Conservation (phyloP, 2,329 filamentous ascomycete genomes). For the Decorospora gaudefroyi region DNA sequence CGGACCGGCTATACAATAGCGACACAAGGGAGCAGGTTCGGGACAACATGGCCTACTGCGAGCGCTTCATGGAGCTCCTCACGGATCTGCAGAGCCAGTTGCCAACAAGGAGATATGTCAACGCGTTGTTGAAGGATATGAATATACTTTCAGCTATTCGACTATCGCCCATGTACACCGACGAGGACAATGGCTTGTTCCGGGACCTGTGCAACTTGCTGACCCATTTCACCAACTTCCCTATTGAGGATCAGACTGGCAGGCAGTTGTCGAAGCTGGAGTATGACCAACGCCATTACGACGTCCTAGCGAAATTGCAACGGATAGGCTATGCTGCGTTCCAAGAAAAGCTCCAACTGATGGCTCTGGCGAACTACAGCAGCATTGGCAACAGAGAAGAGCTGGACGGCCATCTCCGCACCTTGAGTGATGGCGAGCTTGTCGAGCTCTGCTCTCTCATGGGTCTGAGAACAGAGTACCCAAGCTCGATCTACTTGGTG, state of each 20-base stretch:
- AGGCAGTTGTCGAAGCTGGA: constrained; percentile 72
- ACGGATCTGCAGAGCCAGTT: constrained; percentile 90
- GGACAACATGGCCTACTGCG: constrained; percentile 77
- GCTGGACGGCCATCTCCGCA: constrained; percentile 72
- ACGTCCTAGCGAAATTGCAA: constrained; percentile 76
- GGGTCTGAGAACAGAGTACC: constrained; percentile 81
- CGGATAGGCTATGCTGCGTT: constrained; percentile 75
- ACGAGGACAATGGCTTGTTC: constrained; percentile 74
- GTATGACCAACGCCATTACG: constrained; percentile 79
- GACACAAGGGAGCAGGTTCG: constrained; percentile 48
- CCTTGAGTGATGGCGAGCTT: constrained; percentile 75
- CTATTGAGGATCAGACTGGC: constrained; percentile 89
- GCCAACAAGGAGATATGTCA: constrained; percentile 91
- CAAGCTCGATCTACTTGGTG: constrained; percentile 67
- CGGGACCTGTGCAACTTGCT: constrained; percentile 81
- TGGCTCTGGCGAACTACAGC: constrained; percentile 90
- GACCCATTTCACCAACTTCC: constrained; percentile 83
- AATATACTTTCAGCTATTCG: constrained; percentile 78
- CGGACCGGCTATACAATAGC: constrained; percentile 68
- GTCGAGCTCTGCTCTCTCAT: constrained; percentile 69
- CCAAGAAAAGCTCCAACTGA: constrained; percentile 85
- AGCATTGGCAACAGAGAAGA: constrained; percentile 81
- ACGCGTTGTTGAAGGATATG: constrained; percentile 81
- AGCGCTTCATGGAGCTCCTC: constrained; percentile 89
- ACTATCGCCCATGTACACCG: constrained; percentile 76